phyloP scores from a whole-genome alignment of 495 filamentous ascomycete species.

The Penicillium manginii region DNA sequence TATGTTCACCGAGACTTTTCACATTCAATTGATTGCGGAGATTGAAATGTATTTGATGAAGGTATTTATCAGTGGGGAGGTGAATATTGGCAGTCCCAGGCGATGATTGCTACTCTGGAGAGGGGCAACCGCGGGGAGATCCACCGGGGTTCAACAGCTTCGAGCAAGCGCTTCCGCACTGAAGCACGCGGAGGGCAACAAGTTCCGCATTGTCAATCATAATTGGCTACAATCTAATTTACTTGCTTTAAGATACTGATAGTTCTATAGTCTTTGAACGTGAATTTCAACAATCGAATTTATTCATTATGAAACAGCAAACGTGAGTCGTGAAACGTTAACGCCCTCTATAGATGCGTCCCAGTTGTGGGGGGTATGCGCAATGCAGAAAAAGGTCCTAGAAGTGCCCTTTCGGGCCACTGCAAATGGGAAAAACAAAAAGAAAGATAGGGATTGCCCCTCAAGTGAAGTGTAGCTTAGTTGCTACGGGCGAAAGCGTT shows the following conservation, averaged over 20 bases:
- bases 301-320: slow-evolving; percentile 25
- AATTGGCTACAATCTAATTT: not conserved
- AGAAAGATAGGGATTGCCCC: not conserved
- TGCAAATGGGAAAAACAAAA: slow-evolving; percentile 12
- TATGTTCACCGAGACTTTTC: too few relatives aligned
- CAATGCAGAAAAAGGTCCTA: slow-evolving; percentile 19
- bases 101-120: not conserved
- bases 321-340: slow-evolving; percentile 21
- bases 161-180: not conserved
- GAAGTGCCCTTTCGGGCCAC: not conserved
- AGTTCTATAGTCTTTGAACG: not conserved
- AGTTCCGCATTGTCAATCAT: not conserved
- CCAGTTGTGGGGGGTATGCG: slow-evolving; percentile 16
- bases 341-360: slow-evolving; percentile 37
- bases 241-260: not conserved
- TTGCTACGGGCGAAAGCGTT: slow-evolving; percentile 41
- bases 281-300: slow-evolving; percentile 12
- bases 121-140: slow-evolving; percentile 1
- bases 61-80: too few relatives aligned
- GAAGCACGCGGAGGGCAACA: not conserved
- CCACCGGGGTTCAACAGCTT: not conserved
- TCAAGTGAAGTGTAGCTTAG: slow-evolving; percentile 4
- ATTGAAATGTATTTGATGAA: not conserved
- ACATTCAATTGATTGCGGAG: not conserved
- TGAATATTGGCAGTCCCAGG: not conserved